These are phyloP conservation scores for Phytopythium boreale DNA, from an alignment of 352 stramenopile species.

Conservation along the genomic window DNA sequence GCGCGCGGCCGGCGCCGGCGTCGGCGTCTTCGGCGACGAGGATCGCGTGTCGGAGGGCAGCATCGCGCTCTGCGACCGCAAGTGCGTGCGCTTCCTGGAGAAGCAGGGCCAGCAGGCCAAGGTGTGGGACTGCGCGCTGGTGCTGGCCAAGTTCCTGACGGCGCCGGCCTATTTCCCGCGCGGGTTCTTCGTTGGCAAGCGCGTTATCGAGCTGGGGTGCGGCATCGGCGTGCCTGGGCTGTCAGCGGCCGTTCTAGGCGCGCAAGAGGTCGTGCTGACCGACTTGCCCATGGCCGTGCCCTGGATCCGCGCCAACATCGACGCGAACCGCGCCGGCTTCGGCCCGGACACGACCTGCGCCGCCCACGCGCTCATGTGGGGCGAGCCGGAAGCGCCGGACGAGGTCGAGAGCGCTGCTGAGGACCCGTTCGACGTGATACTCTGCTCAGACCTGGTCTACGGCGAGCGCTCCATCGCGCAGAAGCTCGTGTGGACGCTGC, in stretches of 20 bases:
- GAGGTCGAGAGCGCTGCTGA: not conserved
- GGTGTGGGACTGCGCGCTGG: conserved; percentile 56
- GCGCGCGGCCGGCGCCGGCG: conserved; percentile 12
- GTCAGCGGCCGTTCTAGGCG: conserved; percentile 34
- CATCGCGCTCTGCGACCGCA: conserved; percentile 21
- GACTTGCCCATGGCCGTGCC: conserved; percentile 41
- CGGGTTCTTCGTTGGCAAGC: conserved; percentile 45
- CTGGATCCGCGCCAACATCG: conserved; percentile 54
- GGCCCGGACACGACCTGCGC: not conserved
- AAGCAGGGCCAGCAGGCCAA: conserved; percentile 57
- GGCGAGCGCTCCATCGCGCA: conserved; percentile 39
- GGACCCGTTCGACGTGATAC: conserved; percentile 41
- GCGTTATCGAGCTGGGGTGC: conserved; percentile 54
- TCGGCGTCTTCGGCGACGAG: conserved; percentile 11
- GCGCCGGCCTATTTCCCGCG: conserved; percentile 29
- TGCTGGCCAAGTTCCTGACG: conserved; percentile 49
- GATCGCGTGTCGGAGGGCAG: conserved; percentile 26
- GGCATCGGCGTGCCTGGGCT: conserved; percentile 52
- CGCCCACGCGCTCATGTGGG: conserved; percentile 42
- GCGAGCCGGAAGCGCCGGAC: conserved; percentile 11
- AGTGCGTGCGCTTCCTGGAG: conserved; percentile 36
- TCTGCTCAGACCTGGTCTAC: conserved; percentile 61
- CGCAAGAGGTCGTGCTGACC: conserved; percentile 41
- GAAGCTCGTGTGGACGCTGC: conserved; percentile 42
- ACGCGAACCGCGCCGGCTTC: conserved; percentile 32